Evolutionary conservation across 2,329 filamentous ascomycete species (phyloP), one percentile per base, ranked within the genome.

Genomic region (Colletotrichum lini): DNA sequence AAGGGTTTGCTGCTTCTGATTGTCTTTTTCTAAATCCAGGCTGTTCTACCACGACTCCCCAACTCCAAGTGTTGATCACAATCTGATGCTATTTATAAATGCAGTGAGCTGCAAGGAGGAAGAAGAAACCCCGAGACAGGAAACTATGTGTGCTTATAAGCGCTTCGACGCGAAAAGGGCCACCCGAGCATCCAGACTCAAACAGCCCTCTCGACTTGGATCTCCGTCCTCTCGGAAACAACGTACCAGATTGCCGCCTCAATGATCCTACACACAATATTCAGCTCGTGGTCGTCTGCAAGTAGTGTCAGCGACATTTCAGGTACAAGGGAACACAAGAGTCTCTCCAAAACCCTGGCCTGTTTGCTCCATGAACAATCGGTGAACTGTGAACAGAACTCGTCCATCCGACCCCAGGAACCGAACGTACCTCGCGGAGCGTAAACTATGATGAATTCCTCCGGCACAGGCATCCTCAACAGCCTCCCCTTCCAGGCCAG

Each of bases 381-480:
- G 54, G 35, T 23, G 3, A 26, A 18, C 35, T 38, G 35, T 42
- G 7, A 57, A 26, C 38, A 40, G 13, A 7, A 42, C n/a, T 42
- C 38, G 9, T 3, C n/a, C n/a, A 21, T 13, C n/a, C 23, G 9
- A 4, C 1, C 3, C 10, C n/a, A 9, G 16, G 23, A 10, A 15
- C 15, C 9, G 12, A 49, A 70, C 70, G 38, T 75, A 84, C 87
- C 82, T 76, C 93, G 84, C 2, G 94, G 94, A 21, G 94, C 93
- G 82, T 97, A 97, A 5, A 97, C 85, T 90, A 97, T 91, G 68
- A 94, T 85, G 80, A 97, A 97, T 52, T 92, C 91, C 4, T 86
- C 83, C 0, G 94, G 93, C 66, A 96, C 90, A 61, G 93, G 93
- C 77, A 90, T 87, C 72, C 86, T 85, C 73, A 82, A 62, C 38